A percentile compares a stretch with the other conserved stretches of the same genome.
Evolutionary conservation across 495 filamentous ascomycete genomes (phyloP).

Genomic region (Elasticomyces elasticus): DNA sequence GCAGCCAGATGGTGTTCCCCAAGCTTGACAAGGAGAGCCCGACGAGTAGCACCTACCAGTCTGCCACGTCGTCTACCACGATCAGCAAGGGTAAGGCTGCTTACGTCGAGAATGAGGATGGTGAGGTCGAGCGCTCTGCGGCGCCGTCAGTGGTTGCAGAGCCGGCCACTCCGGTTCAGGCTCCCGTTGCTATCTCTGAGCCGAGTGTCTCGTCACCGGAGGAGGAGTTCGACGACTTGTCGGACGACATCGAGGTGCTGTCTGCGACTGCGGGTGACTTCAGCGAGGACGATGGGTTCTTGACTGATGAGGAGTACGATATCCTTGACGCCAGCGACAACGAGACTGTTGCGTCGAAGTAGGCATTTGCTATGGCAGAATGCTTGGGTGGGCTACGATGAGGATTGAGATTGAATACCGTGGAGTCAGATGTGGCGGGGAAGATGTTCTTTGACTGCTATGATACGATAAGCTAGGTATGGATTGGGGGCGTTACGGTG

Average conservation of each 20-base stretch:
- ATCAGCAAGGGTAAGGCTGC: conserved; percentile 32
- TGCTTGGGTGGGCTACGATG: not conserved
- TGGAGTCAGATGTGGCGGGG: not conserved
- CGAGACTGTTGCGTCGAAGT: conserved; percentile 38
- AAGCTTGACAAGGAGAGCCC: conserved; percentile 93
- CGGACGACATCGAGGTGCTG: conserved; percentile 58
- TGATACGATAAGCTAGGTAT: not conserved
- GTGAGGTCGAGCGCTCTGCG: conserved; percentile 17
- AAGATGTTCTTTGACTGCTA: not conserved
- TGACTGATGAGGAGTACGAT: conserved; percentile 97
- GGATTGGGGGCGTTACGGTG: not conserved
- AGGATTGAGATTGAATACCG: not conserved
- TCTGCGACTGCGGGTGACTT: conserved; percentile 41
- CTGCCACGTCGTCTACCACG: conserved; percentile 27
- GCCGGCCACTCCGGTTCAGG: not conserved
- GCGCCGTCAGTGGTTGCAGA: not conserved
- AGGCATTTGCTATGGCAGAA: not conserved
- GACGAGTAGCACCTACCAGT: conserved; percentile 62
- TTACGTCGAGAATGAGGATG: conserved; percentile 31
- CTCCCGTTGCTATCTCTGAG: conserved; percentile 1
- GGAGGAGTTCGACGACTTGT: conserved; percentile 40
- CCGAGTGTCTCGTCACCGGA: conserved; percentile 11
- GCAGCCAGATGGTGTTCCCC: conserved; percentile 89
- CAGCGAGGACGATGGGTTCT: conserved; percentile 55
- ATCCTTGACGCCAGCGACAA: conserved; percentile 92